Conservation (phyloP, 2,329 filamentous ascomycete species). For the Cyanodermella asteris region DNA sequence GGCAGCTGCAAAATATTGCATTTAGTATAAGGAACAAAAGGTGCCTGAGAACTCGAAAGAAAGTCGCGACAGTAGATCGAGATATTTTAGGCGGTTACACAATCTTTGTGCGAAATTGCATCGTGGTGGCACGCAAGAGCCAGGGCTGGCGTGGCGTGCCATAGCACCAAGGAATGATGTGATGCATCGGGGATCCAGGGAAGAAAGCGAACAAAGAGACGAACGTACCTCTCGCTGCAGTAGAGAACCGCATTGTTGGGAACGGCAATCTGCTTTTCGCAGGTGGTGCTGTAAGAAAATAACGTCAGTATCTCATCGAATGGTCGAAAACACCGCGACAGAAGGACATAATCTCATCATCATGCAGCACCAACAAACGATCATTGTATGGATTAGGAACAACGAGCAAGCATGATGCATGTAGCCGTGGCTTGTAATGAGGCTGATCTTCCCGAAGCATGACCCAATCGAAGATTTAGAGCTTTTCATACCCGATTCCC, state of each 20-base stretch:
- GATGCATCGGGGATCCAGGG: no score
- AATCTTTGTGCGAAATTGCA: no score
- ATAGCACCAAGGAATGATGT: no score
- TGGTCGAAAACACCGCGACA: not conserved
- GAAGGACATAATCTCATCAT: no score
- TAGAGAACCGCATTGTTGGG: constrained; percentile 39
- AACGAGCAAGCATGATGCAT: constrained; percentile 4
- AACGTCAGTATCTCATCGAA: constrained; percentile 3
- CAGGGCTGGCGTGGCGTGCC: no score
- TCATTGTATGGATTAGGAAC: no score
- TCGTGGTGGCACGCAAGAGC: no score
- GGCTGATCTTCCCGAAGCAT: not conserved
- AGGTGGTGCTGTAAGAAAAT: constrained; percentile 30
- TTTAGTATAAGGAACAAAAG: not conserved
- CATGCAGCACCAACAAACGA: no score
- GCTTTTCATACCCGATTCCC: no score
- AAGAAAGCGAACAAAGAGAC: no score
- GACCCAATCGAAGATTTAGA: not conserved
- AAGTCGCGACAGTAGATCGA: no score
- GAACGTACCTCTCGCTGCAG: constrained; percentile 38
- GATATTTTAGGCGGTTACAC: no score
- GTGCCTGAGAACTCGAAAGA: not conserved
- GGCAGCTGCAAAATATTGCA: constrained; percentile 22
- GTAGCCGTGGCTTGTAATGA: constrained; percentile 1
- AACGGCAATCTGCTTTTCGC: constrained; percentile 42